Percentiles rank a stretch among this genome's conserved stretches.
These are phyloP conservation scores for Fusarium sp. DNA, from an alignment of 2,329 filamentous ascomycete species.

Conservation along the genomic window DNA sequence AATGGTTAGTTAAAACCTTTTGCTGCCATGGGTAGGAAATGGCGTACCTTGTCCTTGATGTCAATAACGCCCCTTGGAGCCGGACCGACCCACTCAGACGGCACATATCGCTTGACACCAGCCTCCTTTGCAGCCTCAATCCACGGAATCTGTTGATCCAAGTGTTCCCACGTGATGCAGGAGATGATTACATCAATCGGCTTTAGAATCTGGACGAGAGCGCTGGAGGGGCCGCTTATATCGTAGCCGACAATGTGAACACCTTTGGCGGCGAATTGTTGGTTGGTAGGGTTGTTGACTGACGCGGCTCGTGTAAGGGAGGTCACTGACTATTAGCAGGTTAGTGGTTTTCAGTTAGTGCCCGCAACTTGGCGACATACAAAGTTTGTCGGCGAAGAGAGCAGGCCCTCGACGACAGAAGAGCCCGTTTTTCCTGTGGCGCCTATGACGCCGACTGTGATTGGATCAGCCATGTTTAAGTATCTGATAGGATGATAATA, in stretches of 20 bases:
- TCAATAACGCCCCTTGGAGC: background rate
- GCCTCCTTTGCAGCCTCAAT: background rate
- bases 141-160: background rate
- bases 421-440: background rate
- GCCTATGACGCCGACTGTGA: background rate
- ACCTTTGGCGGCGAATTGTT: background rate
- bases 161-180: background rate
- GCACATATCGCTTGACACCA: background rate
- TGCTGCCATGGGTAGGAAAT: background rate
- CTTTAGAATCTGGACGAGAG: background rate
- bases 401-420: background rate
- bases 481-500: background rate
- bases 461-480: background rate
- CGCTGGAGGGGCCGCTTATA: background rate
- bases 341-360: background rate
- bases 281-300: background rate
- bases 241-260: background rate
- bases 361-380: background rate
- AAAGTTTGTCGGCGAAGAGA: background rate
- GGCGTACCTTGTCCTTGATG: background rate
- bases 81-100: background rate
- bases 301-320: background rate
- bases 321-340: background rate
- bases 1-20: background rate
- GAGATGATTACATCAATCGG: background rate